Base-by-base conservation (phyloP, 1,284 basidiomycete species). In the Tetrapyrgos nigripes region DNA sequence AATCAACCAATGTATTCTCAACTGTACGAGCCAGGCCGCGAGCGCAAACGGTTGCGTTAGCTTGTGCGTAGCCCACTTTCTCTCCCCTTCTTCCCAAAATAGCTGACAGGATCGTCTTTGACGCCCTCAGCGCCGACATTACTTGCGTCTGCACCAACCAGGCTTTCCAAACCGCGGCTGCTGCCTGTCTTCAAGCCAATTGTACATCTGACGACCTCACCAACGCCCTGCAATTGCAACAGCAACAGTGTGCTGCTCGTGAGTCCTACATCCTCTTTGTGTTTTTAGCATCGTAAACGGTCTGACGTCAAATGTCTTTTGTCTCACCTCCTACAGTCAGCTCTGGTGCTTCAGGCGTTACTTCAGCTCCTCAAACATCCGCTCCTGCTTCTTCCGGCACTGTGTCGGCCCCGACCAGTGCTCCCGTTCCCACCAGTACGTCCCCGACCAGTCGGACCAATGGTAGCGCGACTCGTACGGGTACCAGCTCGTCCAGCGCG, bases 141-240 rank as follows among this genome's bases (percentile, higher is more conserved):
- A 14, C 17, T 10, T 51, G 50, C n/a, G 50, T 51, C 31, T 51
- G 50, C 50, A 51, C 50, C 14, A 51, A 21, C n/a, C 3, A 14
- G 13, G 50, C 28, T n/a, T 51, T 51, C n/a, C 50, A 51, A 51
- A 6, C 1, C 2, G 50, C 50, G 4, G 29, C 29, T 37, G 3
- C 11, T 1, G 5, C 4, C 21, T 51, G 50, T 24, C 23, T 51
- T 19, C 29, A 37, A 17, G 11, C 31, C 3, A 51, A 31, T 2
- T 51, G 50, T 21, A 35, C 50, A 1, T 8, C 29, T 1, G 49
- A 27, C 5, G 26, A 51, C 2, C 1, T 51, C 14, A 1, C 1
- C 19, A 19, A n/a, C 14, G 50, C 50, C 27, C 3, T 23, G 3
- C 11, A 23, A 9, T 26, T 51, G 19, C 50, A 51, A 26, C 11